These are phyloP conservation scores for Pezicula radicicola DNA, from an alignment of 2,329 filamentous ascomycete genomes.

Conservation along the genomic window DNA sequence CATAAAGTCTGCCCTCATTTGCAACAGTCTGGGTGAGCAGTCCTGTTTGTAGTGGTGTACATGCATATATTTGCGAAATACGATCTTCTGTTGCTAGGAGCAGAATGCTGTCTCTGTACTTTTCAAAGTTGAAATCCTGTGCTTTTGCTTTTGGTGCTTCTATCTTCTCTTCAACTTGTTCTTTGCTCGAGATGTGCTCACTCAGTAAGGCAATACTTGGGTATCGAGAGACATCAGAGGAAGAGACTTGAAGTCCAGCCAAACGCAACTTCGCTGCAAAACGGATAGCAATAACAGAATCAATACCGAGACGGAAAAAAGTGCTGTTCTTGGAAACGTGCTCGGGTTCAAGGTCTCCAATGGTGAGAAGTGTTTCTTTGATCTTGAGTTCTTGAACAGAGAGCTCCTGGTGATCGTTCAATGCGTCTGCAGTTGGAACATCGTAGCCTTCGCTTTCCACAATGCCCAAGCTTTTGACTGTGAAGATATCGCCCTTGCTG, in stretches of 20 bases:
- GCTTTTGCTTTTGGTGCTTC: not conserved
- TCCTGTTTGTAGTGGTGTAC: conserved; percentile 19
- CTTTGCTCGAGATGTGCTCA: not conserved
- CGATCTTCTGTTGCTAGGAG: not conserved
- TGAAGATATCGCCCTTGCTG: conserved; percentile 20
- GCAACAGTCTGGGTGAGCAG: conserved; percentile 14
- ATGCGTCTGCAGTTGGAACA: too few relatives aligned
- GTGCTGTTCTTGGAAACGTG: conserved; percentile 28
- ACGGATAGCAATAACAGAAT: conserved; percentile 32
- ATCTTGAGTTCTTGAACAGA: conserved; percentile 19
- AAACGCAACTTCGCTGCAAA: not conserved
- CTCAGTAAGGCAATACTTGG: not conserved
- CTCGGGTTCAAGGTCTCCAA: conserved; percentile 19
- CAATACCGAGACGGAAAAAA: conserved; percentile 32
- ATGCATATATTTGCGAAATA: conserved; percentile 24
- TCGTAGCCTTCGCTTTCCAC: not conserved
- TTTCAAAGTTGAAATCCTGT: not conserved
- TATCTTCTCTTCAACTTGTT: not conserved
- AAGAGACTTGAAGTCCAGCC: not conserved
- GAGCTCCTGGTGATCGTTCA: conserved; percentile 13
- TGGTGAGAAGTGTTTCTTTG: conserved; percentile 18
- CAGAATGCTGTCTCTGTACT: not conserved
- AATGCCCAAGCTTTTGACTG: conserved; percentile 20
- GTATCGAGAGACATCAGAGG: not conserved
- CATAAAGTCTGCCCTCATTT: not conserved